Conservation (phyloP, 331 rosid species). For the Saraca asoca region DNA sequence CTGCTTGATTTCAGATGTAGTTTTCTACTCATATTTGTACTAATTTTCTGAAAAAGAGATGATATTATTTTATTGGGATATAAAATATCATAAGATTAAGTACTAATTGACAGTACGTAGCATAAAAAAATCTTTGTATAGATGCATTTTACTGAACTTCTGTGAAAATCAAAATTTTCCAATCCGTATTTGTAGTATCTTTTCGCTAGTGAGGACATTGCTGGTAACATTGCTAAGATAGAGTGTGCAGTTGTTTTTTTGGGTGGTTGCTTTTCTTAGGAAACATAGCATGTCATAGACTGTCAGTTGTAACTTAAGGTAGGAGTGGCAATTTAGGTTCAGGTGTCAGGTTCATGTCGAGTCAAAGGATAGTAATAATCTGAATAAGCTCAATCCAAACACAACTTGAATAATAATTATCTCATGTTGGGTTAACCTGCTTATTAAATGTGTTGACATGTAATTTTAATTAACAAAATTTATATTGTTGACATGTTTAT, state of each 20-base stretch:
- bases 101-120: background rate
- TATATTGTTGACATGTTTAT: no score
- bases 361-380: no score
- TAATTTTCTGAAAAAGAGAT: background rate
- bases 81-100: background rate
- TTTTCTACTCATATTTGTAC: no score
- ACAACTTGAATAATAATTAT: no score
- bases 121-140: background rate
- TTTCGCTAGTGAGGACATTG: background rate
- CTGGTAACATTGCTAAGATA: slow-evolving; percentile 1
- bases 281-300: background rate
- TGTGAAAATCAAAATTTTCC: background rate
- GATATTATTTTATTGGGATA: no score
- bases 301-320: background rate
- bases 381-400: no score
- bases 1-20: no score
- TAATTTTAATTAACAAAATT: no score
- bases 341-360: no score
- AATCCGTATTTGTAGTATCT: background rate
- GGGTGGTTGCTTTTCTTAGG: background rate
- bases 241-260: background rate
- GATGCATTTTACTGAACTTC: background rate
- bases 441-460: no score
- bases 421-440: no score
- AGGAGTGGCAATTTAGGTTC: no score